Evolutionary conservation across 352 stramenopile genomes (phyloP).

Genomic region (Phytophthora ohioensis): DNA sequence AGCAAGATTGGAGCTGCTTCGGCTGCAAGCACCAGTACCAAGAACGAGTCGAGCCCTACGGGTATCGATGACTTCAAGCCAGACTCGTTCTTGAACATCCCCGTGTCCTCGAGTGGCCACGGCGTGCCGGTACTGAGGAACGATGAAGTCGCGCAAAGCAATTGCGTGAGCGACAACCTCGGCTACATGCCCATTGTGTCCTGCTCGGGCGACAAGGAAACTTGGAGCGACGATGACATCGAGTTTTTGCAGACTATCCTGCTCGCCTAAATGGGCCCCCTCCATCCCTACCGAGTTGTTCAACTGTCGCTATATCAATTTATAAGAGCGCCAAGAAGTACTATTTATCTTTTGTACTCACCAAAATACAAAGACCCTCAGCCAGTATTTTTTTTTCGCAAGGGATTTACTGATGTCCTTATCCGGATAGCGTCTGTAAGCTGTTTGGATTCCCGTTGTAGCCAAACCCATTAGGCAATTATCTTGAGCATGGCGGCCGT

Average conservation of each 20-base stretch:
- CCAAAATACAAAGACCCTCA: constrained; percentile 11
- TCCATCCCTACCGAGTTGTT: constrained; percentile 24
- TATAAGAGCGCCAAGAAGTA: constrained; percentile 39
- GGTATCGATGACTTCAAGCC: constrained; percentile 70
- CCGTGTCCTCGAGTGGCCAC: constrained; percentile 11
- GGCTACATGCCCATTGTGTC: constrained; percentile 60
- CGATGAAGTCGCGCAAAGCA: constrained; percentile 28
- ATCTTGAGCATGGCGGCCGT: background rate
- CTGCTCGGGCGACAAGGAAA: constrained; percentile 57
- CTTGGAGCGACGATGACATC: constrained; percentile 87
- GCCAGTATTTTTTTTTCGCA: no score
- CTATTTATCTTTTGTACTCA: constrained; percentile 19
- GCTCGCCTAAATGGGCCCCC: constrained; percentile 45
- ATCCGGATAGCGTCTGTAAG: background rate
- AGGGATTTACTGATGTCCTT: no score
- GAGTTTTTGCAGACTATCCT: constrained; percentile 81
- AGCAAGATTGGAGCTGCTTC: background rate
- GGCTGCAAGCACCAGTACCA: background rate
- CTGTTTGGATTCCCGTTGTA: background rate
- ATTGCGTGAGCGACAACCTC: constrained; percentile 43
- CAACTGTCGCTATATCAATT: constrained; percentile 38
- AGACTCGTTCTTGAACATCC: constrained; percentile 62
- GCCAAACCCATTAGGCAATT: no score
- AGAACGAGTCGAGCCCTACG: constrained; percentile 55
- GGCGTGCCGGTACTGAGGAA: constrained; percentile 16